Percentiles rank a stretch among this genome's conserved stretches.
These are phyloP conservation scores for Chaetomiaceae sp. DNA, from an alignment of 2,329 filamentous ascomycete species.

Conservation along the genomic window DNA sequence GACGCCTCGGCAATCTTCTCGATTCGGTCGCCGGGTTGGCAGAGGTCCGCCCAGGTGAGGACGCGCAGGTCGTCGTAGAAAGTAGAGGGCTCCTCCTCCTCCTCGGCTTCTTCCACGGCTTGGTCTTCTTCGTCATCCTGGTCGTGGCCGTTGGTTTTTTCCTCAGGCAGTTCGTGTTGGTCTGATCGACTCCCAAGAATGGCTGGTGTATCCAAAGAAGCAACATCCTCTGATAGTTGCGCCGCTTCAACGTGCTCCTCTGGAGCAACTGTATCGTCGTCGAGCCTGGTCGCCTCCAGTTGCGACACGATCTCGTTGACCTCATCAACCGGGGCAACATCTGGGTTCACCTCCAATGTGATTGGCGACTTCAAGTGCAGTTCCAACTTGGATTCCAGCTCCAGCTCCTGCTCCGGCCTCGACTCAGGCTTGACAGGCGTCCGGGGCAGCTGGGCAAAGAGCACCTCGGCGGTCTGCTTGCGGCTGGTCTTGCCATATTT, in stretches of 20 bases:
- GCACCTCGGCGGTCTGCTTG: conserved; percentile 42
- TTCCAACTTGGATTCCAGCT: not conserved
- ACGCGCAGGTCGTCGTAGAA: conserved; percentile 21
- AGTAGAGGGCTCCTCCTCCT: conserved; percentile 10
- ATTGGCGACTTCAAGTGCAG: not conserved
- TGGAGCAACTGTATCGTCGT: not conserved
- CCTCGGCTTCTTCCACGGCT: conserved; percentile 8
- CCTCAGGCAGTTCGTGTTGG: no score
- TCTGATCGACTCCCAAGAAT: no score
- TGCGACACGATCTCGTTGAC: conserved; percentile 25
- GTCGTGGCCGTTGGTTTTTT: not conserved
- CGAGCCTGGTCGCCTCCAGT: conserved; percentile 21
- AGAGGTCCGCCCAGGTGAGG: conserved; percentile 55
- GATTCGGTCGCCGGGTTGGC: conserved; percentile 48
- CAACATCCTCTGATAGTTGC: no score
- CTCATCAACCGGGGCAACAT: not conserved
- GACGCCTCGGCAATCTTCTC: conserved; percentile 63
- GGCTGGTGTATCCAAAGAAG: no score
- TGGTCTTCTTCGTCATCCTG: not conserved
- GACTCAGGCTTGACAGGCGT: conserved; percentile 38
- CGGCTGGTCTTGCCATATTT: conserved; percentile 49
- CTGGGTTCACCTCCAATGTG: conserved; percentile 17
- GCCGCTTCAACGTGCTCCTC: no score
- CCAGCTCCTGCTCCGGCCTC: conserved; percentile 9
- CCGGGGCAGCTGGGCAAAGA: conserved; percentile 49